These are phyloP conservation scores for Lachnellula arida DNA, from an alignment of 2,329 filamentous ascomycete species.

Conservation along the genomic window DNA sequence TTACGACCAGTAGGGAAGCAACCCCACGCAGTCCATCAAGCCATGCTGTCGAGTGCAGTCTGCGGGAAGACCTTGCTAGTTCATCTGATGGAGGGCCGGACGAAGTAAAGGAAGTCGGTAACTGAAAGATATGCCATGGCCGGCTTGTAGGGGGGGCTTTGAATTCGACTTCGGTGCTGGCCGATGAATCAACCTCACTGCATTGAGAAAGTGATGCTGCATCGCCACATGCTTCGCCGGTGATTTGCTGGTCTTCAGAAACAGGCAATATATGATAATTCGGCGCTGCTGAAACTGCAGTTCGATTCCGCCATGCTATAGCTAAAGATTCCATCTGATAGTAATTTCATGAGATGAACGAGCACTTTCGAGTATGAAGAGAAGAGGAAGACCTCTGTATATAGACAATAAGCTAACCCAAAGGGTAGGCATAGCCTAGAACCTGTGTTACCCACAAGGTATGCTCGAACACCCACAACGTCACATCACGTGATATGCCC, in stretches of 20 bases:
- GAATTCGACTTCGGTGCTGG: not conserved
- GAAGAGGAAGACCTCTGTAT: no score
- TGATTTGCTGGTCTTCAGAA: not conserved
- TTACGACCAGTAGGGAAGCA: conserved; percentile 28
- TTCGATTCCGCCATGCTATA: not conserved
- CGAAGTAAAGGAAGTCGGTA: not conserved
- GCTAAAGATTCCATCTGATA: not conserved
- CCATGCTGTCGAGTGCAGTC: conserved; percentile 37
- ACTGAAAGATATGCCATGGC: not conserved
- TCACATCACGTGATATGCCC: no score
- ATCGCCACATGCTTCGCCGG: no score
- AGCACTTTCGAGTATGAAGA: no score
- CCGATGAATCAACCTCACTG: not conserved
- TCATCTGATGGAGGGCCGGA: not conserved
- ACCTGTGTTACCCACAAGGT: no score
- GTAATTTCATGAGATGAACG: not conserved
- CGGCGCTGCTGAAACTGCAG: not conserved
- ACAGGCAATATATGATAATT: not conserved
- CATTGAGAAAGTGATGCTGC: not conserved
- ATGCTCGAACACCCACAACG: no score
- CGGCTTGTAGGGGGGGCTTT: not conserved
- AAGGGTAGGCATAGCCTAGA: no score
- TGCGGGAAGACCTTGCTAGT: conserved; percentile 1
- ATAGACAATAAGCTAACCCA: no score
- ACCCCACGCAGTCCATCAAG: conserved; percentile 44